These are phyloP conservation scores for Scutellaria baicalensis DNA, from an alignment of 257 asterid species.

Conservation along the genomic window DNA sequence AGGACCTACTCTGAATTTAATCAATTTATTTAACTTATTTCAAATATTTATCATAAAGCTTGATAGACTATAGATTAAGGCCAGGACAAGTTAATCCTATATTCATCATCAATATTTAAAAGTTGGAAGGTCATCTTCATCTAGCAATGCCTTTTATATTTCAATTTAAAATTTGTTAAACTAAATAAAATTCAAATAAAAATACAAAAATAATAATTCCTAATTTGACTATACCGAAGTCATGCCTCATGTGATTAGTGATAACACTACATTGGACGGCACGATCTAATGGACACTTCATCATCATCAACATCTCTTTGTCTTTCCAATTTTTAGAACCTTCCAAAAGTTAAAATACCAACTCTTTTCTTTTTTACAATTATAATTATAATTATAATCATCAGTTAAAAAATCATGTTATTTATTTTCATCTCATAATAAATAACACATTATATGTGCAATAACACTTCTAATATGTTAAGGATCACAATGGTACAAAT, in stretches of 20 bases:
- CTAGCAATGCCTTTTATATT: neutral
- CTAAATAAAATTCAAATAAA: neutral
- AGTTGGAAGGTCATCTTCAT: neutral
- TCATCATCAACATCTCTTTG: constrained; percentile 8
- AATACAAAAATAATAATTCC: neutral
- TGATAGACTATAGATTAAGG: no score
- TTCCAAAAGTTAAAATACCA: neutral
- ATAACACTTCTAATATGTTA: no score
- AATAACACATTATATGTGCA: no score
- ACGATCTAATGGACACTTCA: constrained; percentile 4
- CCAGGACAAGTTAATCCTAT: no score
- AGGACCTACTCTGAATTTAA: no score
- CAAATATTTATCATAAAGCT: no score
- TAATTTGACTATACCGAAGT: constrained; percentile 15
- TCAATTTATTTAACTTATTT: no score
- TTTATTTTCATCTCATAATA: no score
- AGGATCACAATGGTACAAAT: no score
- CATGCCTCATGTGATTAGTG: neutral
- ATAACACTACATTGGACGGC: constrained; percentile 3
- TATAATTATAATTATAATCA: no score
- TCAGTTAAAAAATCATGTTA: neutral
- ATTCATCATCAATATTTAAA: neutral
- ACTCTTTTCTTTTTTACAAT: neutral
- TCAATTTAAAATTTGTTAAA: neutral
- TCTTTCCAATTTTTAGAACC: neutral